These are phyloP conservation scores for Psilocybe sp. DNA, from an alignment of 768 basidiomycete species.

Conservation along the genomic window DNA sequence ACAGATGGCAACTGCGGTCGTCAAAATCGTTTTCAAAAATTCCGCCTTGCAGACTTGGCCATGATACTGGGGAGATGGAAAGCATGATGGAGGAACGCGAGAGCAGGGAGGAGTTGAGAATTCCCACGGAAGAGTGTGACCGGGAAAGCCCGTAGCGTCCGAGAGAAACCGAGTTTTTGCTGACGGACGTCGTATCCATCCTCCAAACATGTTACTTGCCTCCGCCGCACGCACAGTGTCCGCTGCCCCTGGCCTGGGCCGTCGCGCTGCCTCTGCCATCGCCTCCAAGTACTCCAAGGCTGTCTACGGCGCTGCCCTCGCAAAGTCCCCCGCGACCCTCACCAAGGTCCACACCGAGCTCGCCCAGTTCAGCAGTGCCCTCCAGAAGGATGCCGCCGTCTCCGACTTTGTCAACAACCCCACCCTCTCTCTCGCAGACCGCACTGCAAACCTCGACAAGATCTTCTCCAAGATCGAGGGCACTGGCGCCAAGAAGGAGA, in stretches of 20 bases:
- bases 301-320: constrained; percentile 75
- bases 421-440: constrained; percentile 81
- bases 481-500: constrained; percentile 61
- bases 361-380: constrained; percentile 60
- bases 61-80: too few species aligned
- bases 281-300: constrained; percentile 85
- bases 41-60: too few species aligned
- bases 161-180: constrained; percentile 32
- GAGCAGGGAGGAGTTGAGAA: not conserved
- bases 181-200: constrained; percentile 19
- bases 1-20: too few species aligned
- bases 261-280: constrained; percentile 74
- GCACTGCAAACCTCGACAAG: constrained; percentile 59
- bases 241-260: constrained; percentile 49
- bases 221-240: constrained; percentile 50
- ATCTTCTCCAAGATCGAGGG: constrained; percentile 70
- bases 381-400: constrained; percentile 65
- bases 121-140: constrained; percentile 22
- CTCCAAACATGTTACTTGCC: constrained; percentile 50
- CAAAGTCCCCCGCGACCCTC: constrained; percentile 80
- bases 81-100: not conserved
- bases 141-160: constrained; percentile 32
- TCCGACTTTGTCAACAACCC: constrained; percentile 83
- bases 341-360: constrained; percentile 87
- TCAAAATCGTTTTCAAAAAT: too few species aligned